Conservation (phyloP, 306 rosid species). For the Malus asiatica region DNA sequence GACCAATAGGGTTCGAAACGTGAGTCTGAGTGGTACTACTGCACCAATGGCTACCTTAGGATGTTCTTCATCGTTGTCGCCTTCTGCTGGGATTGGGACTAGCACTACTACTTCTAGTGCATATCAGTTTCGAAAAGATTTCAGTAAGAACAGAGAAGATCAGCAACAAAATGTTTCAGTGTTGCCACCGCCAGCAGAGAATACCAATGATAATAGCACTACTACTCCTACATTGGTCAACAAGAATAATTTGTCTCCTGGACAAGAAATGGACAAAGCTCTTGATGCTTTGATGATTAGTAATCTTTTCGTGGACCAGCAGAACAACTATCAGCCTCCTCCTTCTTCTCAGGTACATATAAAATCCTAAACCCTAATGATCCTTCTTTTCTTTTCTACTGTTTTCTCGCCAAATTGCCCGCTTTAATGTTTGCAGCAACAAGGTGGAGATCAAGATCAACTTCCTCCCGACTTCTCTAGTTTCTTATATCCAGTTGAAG, state of each 20-base stretch:
- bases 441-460: not conserved
- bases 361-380: not conserved
- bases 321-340: not conserved
- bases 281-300: conserved; percentile 1
- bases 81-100: not conserved
- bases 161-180: not conserved
- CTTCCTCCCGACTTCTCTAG: not conserved
- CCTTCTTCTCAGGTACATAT: not conserved
- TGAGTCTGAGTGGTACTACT: not conserved
- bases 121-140: not conserved
- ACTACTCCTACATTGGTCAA: not conserved
- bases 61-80: not conserved
- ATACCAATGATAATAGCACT: not conserved
- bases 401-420: not conserved
- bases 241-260: not conserved
- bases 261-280: not conserved
- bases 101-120: not conserved
- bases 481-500: not conserved
- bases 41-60: not conserved
- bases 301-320: not conserved
- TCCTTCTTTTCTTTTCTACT: not conserved
- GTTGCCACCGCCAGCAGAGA: not conserved
- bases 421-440: conserved; percentile 5
- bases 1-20: not conserved
- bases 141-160: not conserved